A percentile compares a stretch with the other conserved stretches of the same genome.
Evolutionary conservation across 2,329 filamentous ascomycete species (phyloP).

Genomic region (Scytalidium lignicola): DNA sequence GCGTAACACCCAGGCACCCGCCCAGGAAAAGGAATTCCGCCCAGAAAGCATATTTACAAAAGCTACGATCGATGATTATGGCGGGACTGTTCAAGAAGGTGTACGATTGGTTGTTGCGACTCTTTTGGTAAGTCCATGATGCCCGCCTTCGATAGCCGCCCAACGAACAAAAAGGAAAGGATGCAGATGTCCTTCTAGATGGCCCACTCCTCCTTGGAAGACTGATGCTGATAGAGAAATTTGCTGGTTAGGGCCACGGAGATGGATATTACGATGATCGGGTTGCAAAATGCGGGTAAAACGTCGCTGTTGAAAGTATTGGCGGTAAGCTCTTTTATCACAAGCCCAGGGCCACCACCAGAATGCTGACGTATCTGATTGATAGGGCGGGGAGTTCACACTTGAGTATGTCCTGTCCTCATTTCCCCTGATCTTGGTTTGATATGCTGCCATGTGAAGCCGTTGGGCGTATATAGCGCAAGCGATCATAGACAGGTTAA

Average conservation of each 20-base stretch:
- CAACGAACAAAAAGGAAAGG: conserved; percentile 6
- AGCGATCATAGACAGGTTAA: conserved; percentile 9
- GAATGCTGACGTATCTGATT: conserved; percentile 30
- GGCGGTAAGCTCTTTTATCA: conserved; percentile 64
- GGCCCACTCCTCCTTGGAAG: neutral
- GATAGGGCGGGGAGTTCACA: conserved; percentile 93
- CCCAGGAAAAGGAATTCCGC: neutral
- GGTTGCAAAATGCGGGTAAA: conserved; percentile 96
- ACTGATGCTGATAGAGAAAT: conserved; percentile 8
- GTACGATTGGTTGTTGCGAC: conserved; percentile 96
- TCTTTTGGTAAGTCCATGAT: conserved; percentile 76
- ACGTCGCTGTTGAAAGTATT: conserved; percentile 90
- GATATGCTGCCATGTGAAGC: conserved; percentile 3
- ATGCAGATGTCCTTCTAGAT: neutral
- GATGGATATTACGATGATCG: conserved; percentile 99
- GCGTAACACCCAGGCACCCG: conserved; percentile 18
- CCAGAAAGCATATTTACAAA: neutral
- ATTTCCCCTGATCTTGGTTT: conserved; percentile 6
- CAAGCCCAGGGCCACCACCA: conserved; percentile 16
- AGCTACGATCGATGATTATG: conserved; percentile 51
- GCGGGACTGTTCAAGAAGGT: conserved; percentile 87
- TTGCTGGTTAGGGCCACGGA: conserved; percentile 74
- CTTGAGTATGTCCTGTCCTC: conserved; percentile 74
- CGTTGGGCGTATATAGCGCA: conserved; percentile 17
- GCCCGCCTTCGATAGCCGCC: conserved; percentile 10